Conservation (phyloP, 2,329 filamentous ascomycete species). For the Colletotrichum sp. region DNA sequence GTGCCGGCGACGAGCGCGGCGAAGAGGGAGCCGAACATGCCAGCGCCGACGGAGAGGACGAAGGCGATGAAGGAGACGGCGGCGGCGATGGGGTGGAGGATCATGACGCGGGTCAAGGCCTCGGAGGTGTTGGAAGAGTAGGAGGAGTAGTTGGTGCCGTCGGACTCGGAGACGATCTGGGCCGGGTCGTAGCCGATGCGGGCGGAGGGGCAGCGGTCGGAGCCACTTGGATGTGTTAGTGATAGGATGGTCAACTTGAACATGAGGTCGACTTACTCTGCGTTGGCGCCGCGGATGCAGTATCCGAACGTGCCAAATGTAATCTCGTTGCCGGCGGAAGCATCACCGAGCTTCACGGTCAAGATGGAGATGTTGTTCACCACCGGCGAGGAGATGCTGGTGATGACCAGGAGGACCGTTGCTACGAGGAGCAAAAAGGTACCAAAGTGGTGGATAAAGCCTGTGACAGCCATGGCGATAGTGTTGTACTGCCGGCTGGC, state of each 20-base stretch:
- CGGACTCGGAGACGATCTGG: slow-evolving; percentile 42
- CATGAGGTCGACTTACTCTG: slow-evolving; percentile 24
- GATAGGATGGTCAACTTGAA: not conserved
- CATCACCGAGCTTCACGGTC: slow-evolving; percentile 51
- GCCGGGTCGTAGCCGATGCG: slow-evolving; percentile 63
- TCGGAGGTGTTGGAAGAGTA: slow-evolving; percentile 49
- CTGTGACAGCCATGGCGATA: slow-evolving; percentile 50
- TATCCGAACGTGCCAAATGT: slow-evolving; percentile 67
- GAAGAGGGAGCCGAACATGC: slow-evolving; percentile 55
- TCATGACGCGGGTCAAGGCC: slow-evolving; percentile 61
- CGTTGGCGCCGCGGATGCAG: slow-evolving; percentile 42
- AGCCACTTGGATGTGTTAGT: slow-evolving; percentile 25
- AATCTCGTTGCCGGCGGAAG: slow-evolving; percentile 39
- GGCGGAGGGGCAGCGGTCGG: slow-evolving; percentile 52
- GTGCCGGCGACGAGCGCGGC: slow-evolving; percentile 54
- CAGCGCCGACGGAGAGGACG: slow-evolving; percentile 56
- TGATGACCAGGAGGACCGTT: slow-evolving; percentile 61
- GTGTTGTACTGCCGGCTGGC: slow-evolving; percentile 6
- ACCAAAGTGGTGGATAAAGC: slow-evolving; percentile 61
- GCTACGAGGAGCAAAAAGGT: slow-evolving; percentile 61
- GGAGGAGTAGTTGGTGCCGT: slow-evolving; percentile 44
- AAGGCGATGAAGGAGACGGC: slow-evolving; percentile 64
- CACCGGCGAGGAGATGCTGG: slow-evolving; percentile 63
- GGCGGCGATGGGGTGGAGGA: slow-evolving; percentile 66
- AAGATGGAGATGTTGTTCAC: slow-evolving; percentile 59